Base-by-base conservation (phyloP, 2,329 filamentous ascomycete genomes). In the Ophiostoma quercus region DNA sequence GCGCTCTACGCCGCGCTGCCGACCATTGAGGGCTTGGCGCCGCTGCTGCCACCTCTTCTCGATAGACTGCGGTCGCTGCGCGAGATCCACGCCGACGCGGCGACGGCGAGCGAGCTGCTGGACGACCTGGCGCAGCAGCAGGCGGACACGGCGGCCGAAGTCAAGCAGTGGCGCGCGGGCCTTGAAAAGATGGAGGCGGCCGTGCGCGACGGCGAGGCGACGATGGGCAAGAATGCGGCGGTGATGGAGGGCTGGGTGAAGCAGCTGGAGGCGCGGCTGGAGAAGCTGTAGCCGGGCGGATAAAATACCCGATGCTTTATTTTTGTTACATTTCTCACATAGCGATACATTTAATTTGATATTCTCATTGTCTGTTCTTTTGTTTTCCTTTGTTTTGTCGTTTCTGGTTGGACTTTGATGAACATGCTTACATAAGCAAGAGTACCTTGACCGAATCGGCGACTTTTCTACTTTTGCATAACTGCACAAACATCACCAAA, bases 211-310 rank as follows among this genome's bases (percentile, higher is more conserved):
- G 88, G 90, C 3, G 89, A 91, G 76, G 82, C 82, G 37, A 85
- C 88, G 3, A 90, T 96, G 82, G 87, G 87, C 73, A 86, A 84
- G 67, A 99, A 99, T 79, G 88, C 94, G 79, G 88, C 90, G 75
- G 85, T 91, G n/a, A 89, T 98, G 72, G 91, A 94, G 74, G 88
- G 87, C 57, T 97, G 94, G 92, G 92, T 98, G 4, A 92, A 91
- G 78, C 92, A 90, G 70, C 80, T 99, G 69, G 94, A 98, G 80
- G 86, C 83, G 75, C 90, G 91, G 79, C 84, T 97, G 78, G 84
- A 84, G 71, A 84, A 84, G 74, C 78, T 90, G 77, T 57, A 57
- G n/a, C 25, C 25, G 25, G 25, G 25, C 25, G 4, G 3, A 22
- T 4, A 57, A 14, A 37, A 65, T 65, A 65, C 62, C 62, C 62